Evolutionary conservation across 129 eudicot genomes (phyloP).

Genomic region (Ambrosia artemisiifolia): DNA sequence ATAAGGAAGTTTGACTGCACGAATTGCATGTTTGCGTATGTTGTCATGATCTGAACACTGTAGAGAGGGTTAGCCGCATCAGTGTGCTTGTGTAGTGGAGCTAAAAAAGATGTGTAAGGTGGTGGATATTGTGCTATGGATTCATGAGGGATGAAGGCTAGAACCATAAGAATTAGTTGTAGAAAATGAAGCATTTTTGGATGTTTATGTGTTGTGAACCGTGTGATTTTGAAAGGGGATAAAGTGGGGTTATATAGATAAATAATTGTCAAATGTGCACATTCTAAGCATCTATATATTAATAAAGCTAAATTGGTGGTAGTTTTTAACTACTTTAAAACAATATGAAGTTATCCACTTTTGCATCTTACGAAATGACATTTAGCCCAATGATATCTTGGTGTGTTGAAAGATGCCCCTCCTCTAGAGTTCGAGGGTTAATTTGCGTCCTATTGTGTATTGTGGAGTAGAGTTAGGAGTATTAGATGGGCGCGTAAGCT

Average conservation of each 20-base stretch:
- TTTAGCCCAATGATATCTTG: too few relatives aligned
- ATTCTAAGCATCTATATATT: not conserved
- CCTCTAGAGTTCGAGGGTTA: too few relatives aligned
- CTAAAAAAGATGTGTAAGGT: not conserved
- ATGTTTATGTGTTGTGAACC: not conserved
- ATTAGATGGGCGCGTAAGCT: too few relatives aligned
- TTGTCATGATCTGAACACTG: not conserved
- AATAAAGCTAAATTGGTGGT: not conserved
- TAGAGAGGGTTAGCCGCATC: not conserved
- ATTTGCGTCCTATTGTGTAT: too few relatives aligned
- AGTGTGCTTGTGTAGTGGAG: not conserved
- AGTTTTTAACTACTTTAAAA: too few relatives aligned
- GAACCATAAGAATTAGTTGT: too few relatives aligned
- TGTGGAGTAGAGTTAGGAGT: too few relatives aligned
- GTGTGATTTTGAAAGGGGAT: conserved; percentile 1
- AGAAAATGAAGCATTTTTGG: too few relatives aligned
- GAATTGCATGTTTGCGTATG: not conserved
- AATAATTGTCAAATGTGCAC: not conserved
- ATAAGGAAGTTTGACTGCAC: conserved; percentile 9
- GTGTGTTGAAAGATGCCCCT: too few relatives aligned
- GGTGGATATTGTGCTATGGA: not conserved
- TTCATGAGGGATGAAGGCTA: too few relatives aligned
- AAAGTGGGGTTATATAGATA: not conserved
- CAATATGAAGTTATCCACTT: too few relatives aligned
- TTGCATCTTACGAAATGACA: too few relatives aligned